A percentile compares a stretch with the other conserved stretches of the same genome.
Evolutionary conservation across 352 stramenopile species (phyloP).

Genomic region (Phytophthora constricta): DNA sequence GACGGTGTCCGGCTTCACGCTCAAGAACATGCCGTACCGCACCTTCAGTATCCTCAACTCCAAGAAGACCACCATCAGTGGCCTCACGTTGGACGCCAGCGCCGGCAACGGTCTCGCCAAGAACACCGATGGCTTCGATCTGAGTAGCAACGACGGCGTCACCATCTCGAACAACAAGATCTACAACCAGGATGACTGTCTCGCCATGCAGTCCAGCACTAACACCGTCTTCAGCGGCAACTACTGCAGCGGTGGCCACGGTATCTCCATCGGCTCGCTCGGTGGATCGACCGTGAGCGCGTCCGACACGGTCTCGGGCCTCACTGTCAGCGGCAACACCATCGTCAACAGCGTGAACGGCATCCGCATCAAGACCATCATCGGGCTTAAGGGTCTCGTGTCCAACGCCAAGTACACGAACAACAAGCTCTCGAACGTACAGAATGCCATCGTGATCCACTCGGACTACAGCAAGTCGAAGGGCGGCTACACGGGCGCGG

Average conservation of each 20-base stretch:
- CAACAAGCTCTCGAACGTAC: constrained; percentile 21
- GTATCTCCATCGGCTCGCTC: constrained; percentile 35
- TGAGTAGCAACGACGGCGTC: constrained; percentile 33
- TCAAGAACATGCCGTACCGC: constrained; percentile 41
- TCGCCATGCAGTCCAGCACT: constrained; percentile 27
- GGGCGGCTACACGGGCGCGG: constrained; percentile 11
- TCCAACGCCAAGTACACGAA: constrained; percentile 26
- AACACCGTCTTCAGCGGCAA: constrained; percentile 27
- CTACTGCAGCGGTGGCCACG: constrained; percentile 27
- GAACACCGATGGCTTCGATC: constrained; percentile 36
- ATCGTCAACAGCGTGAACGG: constrained; percentile 35
- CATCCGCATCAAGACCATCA: constrained; percentile 26
- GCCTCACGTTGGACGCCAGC: constrained; percentile 17
- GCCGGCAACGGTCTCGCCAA: constrained; percentile 19
- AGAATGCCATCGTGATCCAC: constrained; percentile 26
- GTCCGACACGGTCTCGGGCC: constrained; percentile 22
- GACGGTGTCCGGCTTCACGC: constrained; percentile 36
- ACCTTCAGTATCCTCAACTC: constrained; percentile 32
- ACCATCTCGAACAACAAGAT: constrained; percentile 38
- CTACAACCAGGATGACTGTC: constrained; percentile 38
- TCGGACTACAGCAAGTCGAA: constrained; percentile 22
- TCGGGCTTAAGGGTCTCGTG: constrained; percentile 21
- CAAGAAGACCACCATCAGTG: constrained; percentile 23
- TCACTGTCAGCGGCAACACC: constrained; percentile 27
- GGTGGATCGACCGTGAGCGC: constrained; percentile 13